Conservation (phyloP, 331 rosid species). For the Malus hybrid region DNA sequence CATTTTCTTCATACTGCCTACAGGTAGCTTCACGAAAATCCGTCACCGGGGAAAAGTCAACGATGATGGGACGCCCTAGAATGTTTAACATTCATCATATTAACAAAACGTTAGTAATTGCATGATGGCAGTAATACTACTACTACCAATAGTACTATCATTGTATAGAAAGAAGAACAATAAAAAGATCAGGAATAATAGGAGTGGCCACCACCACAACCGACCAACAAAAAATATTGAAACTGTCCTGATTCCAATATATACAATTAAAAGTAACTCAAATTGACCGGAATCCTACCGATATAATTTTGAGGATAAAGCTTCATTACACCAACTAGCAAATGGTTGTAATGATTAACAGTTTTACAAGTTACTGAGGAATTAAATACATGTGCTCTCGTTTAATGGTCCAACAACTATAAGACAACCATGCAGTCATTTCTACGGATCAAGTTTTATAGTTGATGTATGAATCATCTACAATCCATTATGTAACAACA, state of each 20-base stretch:
- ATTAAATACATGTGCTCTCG: background rate
- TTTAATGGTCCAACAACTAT: background rate
- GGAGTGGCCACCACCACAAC: background rate
- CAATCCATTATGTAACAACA: background rate
- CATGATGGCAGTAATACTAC: background rate
- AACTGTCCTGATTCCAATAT: background rate
- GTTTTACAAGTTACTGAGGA: background rate
- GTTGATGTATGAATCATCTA: background rate
- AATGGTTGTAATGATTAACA: background rate
- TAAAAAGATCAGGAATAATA: background rate
- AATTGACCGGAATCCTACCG: background rate
- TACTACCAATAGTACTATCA: background rate
- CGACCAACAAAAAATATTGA: background rate
- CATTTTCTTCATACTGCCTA: slow-evolving; percentile 94
- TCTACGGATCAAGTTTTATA: background rate
- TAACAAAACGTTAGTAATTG: background rate
- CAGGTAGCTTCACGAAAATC: slow-evolving; percentile 98
- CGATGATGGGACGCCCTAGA: slow-evolving; percentile 87
- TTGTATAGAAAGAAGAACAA: background rate
- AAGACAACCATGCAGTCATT: background rate
- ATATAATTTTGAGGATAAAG: background rate
- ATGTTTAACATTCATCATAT: slow-evolving; percentile 1
- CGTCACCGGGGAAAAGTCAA: slow-evolving; percentile 90
- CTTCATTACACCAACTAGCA: background rate
- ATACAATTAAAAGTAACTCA: background rate